Conservation (phyloP, 129 eudicot genomes). For the Flaveria robusta region DNA sequence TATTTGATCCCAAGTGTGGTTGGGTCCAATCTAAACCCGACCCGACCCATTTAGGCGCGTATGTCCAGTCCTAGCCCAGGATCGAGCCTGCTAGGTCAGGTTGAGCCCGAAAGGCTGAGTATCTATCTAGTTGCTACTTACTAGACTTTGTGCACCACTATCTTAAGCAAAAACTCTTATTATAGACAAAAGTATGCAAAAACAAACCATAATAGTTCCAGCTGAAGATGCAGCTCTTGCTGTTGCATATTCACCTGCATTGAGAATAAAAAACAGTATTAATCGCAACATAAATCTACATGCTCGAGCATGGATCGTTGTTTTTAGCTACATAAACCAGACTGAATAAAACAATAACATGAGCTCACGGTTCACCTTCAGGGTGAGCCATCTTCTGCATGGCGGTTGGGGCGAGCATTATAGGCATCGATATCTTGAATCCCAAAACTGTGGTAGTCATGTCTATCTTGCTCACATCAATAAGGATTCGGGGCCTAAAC, state of each 20-base stretch:
- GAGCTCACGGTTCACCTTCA: constrained; percentile 68
- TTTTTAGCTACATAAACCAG: background rate
- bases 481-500: constrained; percentile 91
- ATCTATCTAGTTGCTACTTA: background rate
- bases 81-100: background rate
- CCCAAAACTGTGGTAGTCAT: constrained; percentile 86
- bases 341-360: background rate
- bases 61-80: background rate
- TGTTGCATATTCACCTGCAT: constrained; percentile 44
- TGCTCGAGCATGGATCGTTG: background rate
- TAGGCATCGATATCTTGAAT: constrained; percentile 87
- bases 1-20: background rate
- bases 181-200: background rate
- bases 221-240: constrained; percentile 51
- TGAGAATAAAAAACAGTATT: constrained; percentile 1
- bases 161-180: background rate
- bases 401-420: constrained; percentile 95
- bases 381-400: constrained; percentile 98
- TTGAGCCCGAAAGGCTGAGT: background rate
- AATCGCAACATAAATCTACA: background rate
- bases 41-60: background rate
- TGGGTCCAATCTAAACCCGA: background rate
- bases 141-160: background rate
- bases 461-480: constrained; percentile 91
- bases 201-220: constrained; percentile 44